Base-by-base conservation (phyloP, 768 basidiomycete genomes). In the Tylopilus sp. region DNA sequence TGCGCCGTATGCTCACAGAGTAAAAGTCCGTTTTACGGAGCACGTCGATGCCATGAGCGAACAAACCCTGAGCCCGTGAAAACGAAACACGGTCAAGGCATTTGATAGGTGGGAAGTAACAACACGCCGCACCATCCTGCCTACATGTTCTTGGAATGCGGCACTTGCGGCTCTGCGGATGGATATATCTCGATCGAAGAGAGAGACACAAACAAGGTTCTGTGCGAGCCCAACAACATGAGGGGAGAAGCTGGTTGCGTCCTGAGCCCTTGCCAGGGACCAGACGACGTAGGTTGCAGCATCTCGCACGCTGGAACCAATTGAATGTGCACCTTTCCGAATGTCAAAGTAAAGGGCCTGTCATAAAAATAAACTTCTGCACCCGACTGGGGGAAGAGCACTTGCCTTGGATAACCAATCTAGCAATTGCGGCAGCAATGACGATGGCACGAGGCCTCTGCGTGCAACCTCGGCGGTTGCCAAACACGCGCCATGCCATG, bases 111-210 rank as follows among this genome's bases (percentile, higher is more conserved):
- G 44, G 40, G 20, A 47, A 50, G 21, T 39, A 51, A n/a, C 42
- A 38, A 44, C 28, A 30, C 6, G 23, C 69, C 85, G 68, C 63
- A 97, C 95, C 73, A 88, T 87, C 64, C 97, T 76, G 12, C 97
- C 97, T 35, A 98, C 97, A 62, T 88, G 86, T 72, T 99, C 97
- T 70, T 99, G 97, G 66, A 91, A 98, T 12, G 95, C 91, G 17
- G 97, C 97, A 68, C 95, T 98, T 12, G 95, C 95, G 13, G 97
- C 95, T 57, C 97, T 75, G 22, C 97, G 80, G 49, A 99, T 93
- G 55, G 92, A 91, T 25, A 98, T 83, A 69, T 99, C 97, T 28
- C 97, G 81, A 73, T 99, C 97, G 65, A 83, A 95, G 26, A 92
- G 72, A 1, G 95, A 83, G 22, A 91, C 88, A 21, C 81, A 79